These are phyloP conservation scores for Seminavis robusta DNA, from an alignment of 108 stramenopile genomes.

Conservation along the genomic window DNA sequence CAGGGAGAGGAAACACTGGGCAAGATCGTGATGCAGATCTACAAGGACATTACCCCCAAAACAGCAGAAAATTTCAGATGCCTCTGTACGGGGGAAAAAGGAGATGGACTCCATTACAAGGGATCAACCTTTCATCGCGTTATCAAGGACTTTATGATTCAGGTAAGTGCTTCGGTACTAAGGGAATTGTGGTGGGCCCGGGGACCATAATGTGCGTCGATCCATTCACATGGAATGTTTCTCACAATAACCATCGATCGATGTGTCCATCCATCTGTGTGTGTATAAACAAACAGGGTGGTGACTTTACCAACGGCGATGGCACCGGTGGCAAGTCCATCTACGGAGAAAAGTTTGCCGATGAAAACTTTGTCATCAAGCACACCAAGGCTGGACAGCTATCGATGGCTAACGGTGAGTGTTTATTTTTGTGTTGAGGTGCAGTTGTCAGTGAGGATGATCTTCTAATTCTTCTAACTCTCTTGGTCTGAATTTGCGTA, in stretches of 20 bases:
- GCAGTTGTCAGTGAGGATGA: too few relatives aligned
- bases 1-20: slow-evolving; percentile 84
- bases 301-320: slow-evolving; percentile 92
- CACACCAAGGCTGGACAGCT: slow-evolving; percentile 78
- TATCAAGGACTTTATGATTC: slow-evolving; percentile 93
- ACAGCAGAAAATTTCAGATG: slow-evolving; percentile 96
- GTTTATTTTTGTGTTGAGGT: slow-evolving; percentile 8
- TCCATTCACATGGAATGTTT: not conserved
- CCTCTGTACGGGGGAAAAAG: slow-evolving; percentile 96
- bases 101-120: slow-evolving; percentile 86
- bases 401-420: slow-evolving; percentile 61
- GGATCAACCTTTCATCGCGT: slow-evolving; percentile 91
- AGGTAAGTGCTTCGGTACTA: slow-evolving; percentile 20
- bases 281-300: slow-evolving; percentile 43
- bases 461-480: too few relatives aligned
- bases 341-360: slow-evolving; percentile 90
- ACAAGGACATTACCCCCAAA: slow-evolving; percentile 89
- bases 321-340: slow-evolving; percentile 92
- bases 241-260: too few relatives aligned
- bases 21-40: slow-evolving; percentile 84
- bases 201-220: not conserved
- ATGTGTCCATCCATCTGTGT: slow-evolving; percentile 4
- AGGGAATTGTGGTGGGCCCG: too few relatives aligned
- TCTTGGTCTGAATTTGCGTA: too few relatives aligned
- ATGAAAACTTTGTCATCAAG: slow-evolving; percentile 88